Base-by-base conservation (phyloP, 257 asterid genomes). In the Rehmannia glutinosa region DNA sequence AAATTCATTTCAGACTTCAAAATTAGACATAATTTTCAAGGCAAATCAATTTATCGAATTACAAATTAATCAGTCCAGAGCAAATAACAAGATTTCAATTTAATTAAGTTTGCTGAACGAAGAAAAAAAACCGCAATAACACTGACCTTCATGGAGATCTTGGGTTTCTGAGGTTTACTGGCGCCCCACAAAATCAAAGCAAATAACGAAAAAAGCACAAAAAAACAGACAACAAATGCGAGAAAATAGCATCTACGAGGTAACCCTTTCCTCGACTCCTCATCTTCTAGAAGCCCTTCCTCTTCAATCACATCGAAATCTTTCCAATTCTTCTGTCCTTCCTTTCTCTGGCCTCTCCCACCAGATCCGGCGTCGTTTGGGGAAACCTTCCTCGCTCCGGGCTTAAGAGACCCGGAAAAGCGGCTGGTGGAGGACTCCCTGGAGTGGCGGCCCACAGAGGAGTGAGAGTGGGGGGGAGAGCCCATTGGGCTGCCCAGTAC, bases 371-470 rank as follows among this genome's bases (percentile, higher is more conserved):
- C 87, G 68, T 74, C 95, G 80, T 86, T 86, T 0, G 93, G 96
- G 8, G 77, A 63, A 19, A 91, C 70, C 83, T 87, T 84, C 72
- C 88, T 76, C 7, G 96, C 84, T 80, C 96, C 95, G 43, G 95
- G 92, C 77, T 88, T 90, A 1, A 90, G 78, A 1, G 96, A 83
- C 13, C 96, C 95, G 0, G 95, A 87, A 68, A 87, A 90, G 16
- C 97, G 84, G 77, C 89, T 87, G 62, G 98, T 81, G 52, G 98
- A 92, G 1, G 98, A 92, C 53, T 90, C 95, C 55, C 96, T 77
- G 9, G 97, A 91, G 83, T 88, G 95, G 38, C 80, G 86, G 46
- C 92, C 94, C 3, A 82, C 80, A 47, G 96, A 82, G 52, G 96
- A 88, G 68, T 86, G 82, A 59, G 86, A 86, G 77, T 86, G 92